These are phyloP conservation scores for Mycena crocata DNA, from an alignment of 768 basidiomycete species.

Conservation along the genomic window DNA sequence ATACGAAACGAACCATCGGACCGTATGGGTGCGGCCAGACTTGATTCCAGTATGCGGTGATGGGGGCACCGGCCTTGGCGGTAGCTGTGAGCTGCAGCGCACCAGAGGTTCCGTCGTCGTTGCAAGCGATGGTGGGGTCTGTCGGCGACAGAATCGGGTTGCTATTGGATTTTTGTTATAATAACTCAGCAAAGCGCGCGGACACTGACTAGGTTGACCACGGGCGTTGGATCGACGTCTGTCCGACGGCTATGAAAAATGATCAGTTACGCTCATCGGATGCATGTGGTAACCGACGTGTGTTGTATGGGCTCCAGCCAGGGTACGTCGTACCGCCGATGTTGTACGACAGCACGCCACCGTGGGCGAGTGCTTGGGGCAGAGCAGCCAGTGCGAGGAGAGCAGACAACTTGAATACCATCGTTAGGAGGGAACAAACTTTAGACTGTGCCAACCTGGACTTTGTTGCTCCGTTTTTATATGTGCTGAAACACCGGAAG, in stretches of 20 bases:
- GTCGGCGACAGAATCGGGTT: constrained; percentile 55
- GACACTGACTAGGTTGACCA: constrained; percentile 56
- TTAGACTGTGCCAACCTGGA: neutral
- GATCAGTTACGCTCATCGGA: neutral
- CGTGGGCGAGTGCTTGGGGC: constrained; percentile 52
- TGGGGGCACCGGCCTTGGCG: constrained; percentile 54
- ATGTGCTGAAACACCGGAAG: constrained; percentile 14
- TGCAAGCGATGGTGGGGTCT: constrained; percentile 55
- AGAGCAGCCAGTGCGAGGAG: constrained; percentile 41
- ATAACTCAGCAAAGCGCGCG: neutral
- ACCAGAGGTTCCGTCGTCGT: constrained; percentile 56
- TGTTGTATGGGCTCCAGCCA: constrained; percentile 58
- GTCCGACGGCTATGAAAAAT: constrained; percentile 43
- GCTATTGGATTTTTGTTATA: constrained; percentile 36
- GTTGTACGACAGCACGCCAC: constrained; percentile 57
- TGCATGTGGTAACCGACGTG: constrained; percentile 26
- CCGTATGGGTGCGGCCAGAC: constrained; percentile 58
- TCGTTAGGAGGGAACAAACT: neutral
- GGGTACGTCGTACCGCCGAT: constrained; percentile 53
- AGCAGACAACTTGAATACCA: constrained; percentile 37
- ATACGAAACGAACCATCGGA: constrained; percentile 48
- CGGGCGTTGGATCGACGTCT: constrained; percentile 56
- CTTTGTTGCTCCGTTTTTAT: neutral
- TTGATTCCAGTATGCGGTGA: constrained; percentile 60
- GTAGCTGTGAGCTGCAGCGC: constrained; percentile 55